A percentile compares a stretch with the other conserved stretches of the same genome.
These are phyloP conservation scores for Schwanniomyces polymorphus DNA, from an alignment of 805 yeast genomes.

Conservation along the genomic window DNA sequence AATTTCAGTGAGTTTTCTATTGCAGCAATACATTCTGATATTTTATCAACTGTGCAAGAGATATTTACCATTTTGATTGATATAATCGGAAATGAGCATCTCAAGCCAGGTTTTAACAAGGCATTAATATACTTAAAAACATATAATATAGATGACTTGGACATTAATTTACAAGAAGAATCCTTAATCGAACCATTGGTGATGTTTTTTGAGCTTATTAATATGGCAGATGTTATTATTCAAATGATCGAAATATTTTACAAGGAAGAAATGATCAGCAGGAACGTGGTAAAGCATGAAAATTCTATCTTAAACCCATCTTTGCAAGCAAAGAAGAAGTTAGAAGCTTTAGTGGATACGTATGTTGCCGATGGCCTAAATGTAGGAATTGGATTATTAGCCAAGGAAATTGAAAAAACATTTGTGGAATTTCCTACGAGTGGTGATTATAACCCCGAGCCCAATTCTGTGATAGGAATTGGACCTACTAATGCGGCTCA, in stretches of 20 bases:
- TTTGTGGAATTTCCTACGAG: conserved; percentile 56
- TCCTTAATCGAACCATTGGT: conserved; percentile 77
- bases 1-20: conserved; percentile 33
- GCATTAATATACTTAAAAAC: conserved; percentile 70
- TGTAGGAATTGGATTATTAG: conserved; percentile 85
- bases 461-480: conserved; percentile 13
- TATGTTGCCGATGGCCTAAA: conserved; percentile 92
- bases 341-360: conserved; percentile 81
- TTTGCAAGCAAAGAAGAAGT: conserved; percentile 73
- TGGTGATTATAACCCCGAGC: conserved; percentile 59
- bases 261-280: conserved; percentile 71
- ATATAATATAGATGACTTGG: conserved; percentile 59
- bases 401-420: conserved; percentile 72
- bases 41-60: conserved; percentile 48
- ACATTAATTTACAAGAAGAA: conserved; percentile 11
- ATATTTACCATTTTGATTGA: conserved; percentile 68
- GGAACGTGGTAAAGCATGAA: conserved; percentile 63
- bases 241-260: conserved; percentile 92
- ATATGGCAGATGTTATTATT: conserved; percentile 87
- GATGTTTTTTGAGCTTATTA: conserved; percentile 85
- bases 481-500: conserved; percentile 63
- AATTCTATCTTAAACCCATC: conserved; percentile 77
- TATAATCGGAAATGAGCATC: conserved; percentile 67
- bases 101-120: conserved; percentile 80
- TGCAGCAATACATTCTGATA: conserved; percentile 29